These are phyloP conservation scores for Bidens hawaiensis DNA, from an alignment of 140 eudicot species.

Conservation along the genomic window DNA sequence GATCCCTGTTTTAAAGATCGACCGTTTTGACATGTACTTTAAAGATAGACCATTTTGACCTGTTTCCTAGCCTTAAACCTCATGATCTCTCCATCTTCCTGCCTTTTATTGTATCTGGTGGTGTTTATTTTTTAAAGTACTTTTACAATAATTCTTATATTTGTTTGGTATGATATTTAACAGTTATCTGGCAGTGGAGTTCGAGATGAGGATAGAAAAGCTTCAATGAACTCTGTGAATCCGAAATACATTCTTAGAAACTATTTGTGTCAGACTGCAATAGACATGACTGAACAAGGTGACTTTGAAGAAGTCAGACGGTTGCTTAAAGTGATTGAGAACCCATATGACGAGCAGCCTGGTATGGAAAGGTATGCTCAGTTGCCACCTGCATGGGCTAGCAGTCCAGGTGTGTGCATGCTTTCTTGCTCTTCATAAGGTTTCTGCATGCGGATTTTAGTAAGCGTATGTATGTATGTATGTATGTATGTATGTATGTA, in stretches of 20 bases:
- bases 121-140: background rate
- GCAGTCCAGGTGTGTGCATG: constrained; percentile 98
- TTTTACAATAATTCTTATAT: background rate
- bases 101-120: background rate
- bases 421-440: constrained; percentile 88
- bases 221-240: constrained; percentile 72
- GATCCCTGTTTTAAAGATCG: no score
- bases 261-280: constrained; percentile 90
- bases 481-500: no score
- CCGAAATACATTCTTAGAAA: constrained; percentile 84
- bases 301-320: constrained; percentile 82
- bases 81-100: background rate
- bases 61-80: background rate
- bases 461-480: background rate
- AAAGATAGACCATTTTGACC: background rate
- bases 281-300: constrained; percentile 88
- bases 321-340: constrained; percentile 73
- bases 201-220: constrained; percentile 71
- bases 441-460: background rate
- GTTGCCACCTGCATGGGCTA: constrained; percentile 99
- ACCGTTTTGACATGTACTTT: background rate
- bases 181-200: constrained; percentile 69
- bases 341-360: constrained; percentile 88
- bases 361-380: constrained; percentile 97
- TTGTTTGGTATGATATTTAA: background rate